A percentile compares a stretch with the other conserved stretches of the same genome.
Conservation (phyloP, 176 grass and related monocot genomes). For the Avena sativa region DNA sequence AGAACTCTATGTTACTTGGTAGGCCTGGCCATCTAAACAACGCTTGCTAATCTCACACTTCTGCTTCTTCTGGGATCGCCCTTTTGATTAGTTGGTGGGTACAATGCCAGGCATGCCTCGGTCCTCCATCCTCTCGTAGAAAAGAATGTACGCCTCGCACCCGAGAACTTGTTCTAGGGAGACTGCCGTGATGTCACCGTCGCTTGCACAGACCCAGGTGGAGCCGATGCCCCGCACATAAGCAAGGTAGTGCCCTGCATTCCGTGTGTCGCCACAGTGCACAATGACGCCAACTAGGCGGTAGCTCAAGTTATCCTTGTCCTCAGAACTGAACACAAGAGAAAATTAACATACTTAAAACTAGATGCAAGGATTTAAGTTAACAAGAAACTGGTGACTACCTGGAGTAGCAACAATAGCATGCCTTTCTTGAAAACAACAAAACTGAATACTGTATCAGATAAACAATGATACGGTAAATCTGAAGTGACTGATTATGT, state of each 20-base stretch:
- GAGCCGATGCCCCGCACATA: constrained; percentile 43
- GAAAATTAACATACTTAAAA: background rate
- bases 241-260: constrained; percentile 58
- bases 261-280: constrained; percentile 22
- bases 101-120: constrained; percentile 9
- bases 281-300: constrained; percentile 55
- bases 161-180: constrained; percentile 65
- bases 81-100: background rate
- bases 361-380: constrained; percentile 15
- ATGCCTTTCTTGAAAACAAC: constrained; percentile 34
- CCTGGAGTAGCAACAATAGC: constrained; percentile 12
- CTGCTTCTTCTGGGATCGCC: background rate
- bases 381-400: constrained; percentile 8
- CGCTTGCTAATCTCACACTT: background rate
- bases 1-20: background rate
- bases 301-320: constrained; percentile 45
- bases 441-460: constrained; percentile 12
- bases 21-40: background rate
- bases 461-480: background rate
- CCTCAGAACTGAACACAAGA: constrained; percentile 40
- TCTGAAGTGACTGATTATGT: constrained; percentile 15
- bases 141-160: constrained; percentile 68
- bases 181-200: constrained; percentile 52
- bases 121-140: constrained; percentile 69
- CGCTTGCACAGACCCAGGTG: constrained; percentile 68